Base-by-base conservation (phyloP, 202 grass and related monocot genomes). In the Carex arenaria region DNA sequence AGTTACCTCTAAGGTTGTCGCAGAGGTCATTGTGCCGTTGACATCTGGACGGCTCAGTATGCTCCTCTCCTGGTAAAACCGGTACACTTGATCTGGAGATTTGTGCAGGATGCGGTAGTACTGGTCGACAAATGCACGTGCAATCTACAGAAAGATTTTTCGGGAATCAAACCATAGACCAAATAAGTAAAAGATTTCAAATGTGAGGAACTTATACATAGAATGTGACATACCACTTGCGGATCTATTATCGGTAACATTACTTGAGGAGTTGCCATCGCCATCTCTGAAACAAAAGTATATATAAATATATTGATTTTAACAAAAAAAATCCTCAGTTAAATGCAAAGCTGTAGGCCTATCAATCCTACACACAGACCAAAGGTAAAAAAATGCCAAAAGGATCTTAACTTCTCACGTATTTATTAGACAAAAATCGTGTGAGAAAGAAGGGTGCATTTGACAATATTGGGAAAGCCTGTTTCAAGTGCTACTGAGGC, bases 21-120 rank as follows among this genome's bases (percentile, higher is more conserved):
- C 89, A 63, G 87, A 93, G 70, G 55, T 81, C 91, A 99, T 89
- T 19, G 69, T 56, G 80, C 89, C 93, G 76, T 84, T 85, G 68
- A 81, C 73, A 70, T 91, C 82, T 34, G 85, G 64, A 68, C 93
- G 88, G 45, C 88, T 92, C 64, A 99, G 75, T 68, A 85, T 82
- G 79, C 93, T 99, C 43, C 78, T 83, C 65, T 99, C 93, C 75
- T 99, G 89, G 68, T 99, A 99, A 70, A 99, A 99, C 86, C 90
- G 94, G 45, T 95, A 78, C 73, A 89, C 89, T 42, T 93, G 85
- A 51, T 94, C 93, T 23, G 96, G 96, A 75, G 89, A 85, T 47
- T 79, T 86, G 0, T 96, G 91, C 49, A 96, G 88, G 84, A 94
- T 93, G 10, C 79, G 86, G 80, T 99, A 99, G 78, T 99, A 99